Base-by-base conservation (phyloP, 495 filamentous ascomycete genomes). In the Articulospora tetracladia region DNA sequence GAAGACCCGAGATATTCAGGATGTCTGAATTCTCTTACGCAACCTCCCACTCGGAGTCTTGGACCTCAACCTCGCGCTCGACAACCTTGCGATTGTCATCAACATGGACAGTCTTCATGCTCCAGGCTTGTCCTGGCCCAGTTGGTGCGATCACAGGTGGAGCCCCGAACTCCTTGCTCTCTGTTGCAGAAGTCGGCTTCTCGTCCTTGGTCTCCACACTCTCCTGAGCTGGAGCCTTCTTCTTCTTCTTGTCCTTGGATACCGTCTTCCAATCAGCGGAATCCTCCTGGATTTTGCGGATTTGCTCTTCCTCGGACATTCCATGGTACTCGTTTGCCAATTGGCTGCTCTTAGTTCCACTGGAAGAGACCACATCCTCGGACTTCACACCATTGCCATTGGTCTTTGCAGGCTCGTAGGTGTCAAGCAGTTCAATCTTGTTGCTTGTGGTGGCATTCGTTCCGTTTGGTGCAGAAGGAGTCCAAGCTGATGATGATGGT, bases 221-320 rank as follows among this genome's bases (percentile, higher is more conserved):
- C 56, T 62, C 52, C 36, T 39, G 12, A 4, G 49, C 50, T n/a
- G 20, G n/a, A 13, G 28, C 22, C 50, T 57, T 55, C 53, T 61
- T 64, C 23, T 55, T 59, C 28, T 51, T 58, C 28, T 66, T 57
- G 64, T 75, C 66, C 51, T 64, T 54, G 73, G 93, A 93, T 61
- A 83, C 89, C 52, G 81, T 78, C 52, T 93, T 89, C 22, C 88
- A 91, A 59, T 77, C 90, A 89, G 90, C 92, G 30, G 82, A 83
- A 57, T 86, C 83, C 13, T 84, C 79, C 22, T 75, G 75, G 23
- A 73, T 73, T 63, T 88, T 75, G 70, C 87, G 81, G 73, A 94
- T 74, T 75, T 95, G 91, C 72, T 94, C 91, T 68, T 96, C 91
- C 73, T 95, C 91, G 0, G 90, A 90, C 4, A 86, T 89, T 44